A percentile compares a stretch with the other conserved stretches of the same genome.
phyloP scores from a whole-genome alignment of 768 basidiomycete genomes.

The Mycena galopus region DNA sequence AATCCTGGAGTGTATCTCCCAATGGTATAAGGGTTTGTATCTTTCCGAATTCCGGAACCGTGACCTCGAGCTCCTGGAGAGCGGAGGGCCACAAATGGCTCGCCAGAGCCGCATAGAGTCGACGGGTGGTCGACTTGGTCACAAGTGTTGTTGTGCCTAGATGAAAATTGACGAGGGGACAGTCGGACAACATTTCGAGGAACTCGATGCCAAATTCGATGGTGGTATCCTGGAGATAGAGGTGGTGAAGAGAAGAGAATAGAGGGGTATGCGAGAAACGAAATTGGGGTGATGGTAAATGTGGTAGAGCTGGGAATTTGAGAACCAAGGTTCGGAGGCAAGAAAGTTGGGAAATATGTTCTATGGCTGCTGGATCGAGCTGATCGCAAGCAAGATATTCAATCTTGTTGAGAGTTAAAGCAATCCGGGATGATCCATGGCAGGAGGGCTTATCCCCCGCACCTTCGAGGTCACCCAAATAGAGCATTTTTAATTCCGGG shows the following conservation, averaged over 20 bases:
- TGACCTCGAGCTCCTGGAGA: not conserved
- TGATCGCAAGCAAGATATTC: not conserved
- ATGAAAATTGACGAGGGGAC: not conserved
- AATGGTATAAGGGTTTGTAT: not conserved
- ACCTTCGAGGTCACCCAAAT: not conserved
- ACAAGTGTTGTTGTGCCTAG: not conserved
- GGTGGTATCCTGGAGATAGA: not conserved
- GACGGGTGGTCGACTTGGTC: not conserved
- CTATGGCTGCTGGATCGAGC: not conserved
- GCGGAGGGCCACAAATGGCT: not conserved
- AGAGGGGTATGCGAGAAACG: too few relatives aligned
- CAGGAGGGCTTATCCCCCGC: too few relatives aligned
- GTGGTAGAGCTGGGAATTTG: too few relatives aligned
- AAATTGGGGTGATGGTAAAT: too few relatives aligned
- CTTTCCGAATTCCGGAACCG: too few relatives aligned
- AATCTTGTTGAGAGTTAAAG: not conserved
- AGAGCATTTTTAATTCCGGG: not conserved
- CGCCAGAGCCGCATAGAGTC: not conserved
- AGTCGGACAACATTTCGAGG: not conserved
- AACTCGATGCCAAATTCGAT: not conserved
- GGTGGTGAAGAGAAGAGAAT: not conserved
- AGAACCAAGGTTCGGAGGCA: not conserved
- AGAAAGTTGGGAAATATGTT: not conserved
- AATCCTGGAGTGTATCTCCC: not conserved
- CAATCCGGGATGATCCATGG: not conserved